phyloP scores from a whole-genome alignment of 495 filamentous ascomycete genomes.

The Talaromyces liani region DNA sequence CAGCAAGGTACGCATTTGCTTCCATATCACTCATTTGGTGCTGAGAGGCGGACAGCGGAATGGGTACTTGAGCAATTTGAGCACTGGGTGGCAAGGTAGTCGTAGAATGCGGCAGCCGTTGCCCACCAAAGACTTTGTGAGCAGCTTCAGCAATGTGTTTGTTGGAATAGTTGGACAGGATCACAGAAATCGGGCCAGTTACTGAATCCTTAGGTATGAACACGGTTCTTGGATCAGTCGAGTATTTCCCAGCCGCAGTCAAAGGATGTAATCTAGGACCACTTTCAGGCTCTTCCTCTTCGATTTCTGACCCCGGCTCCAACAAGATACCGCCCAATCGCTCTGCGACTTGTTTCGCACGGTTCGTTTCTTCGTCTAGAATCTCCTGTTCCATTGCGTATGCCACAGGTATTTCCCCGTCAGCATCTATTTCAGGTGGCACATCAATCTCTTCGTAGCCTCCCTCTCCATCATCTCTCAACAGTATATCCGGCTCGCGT shows the following conservation, averaged over 20 bases:
- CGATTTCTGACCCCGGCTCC: slow-evolving; percentile 37
- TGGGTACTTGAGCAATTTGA: slow-evolving; percentile 54
- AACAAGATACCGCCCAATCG: slow-evolving; percentile 42
- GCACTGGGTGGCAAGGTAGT: slow-evolving; percentile 43
- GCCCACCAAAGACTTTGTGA: slow-evolving; percentile 64
- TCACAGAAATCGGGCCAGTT: slow-evolving; percentile 55
- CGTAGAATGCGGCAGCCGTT: slow-evolving; percentile 63
- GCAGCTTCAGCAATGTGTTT: slow-evolving; percentile 68
- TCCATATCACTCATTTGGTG: slow-evolving; percentile 75
- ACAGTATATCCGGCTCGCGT: slow-evolving; percentile 28
- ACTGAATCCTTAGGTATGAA: slow-evolving; percentile 58
- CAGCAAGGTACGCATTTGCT: slow-evolving; percentile 73
- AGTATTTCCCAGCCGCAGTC: slow-evolving; percentile 55
- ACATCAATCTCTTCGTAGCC: slow-evolving; percentile 53
- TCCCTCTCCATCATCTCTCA: slow-evolving; percentile 54
- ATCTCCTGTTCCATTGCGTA: slow-evolving; percentile 34
- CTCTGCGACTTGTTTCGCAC: slow-evolving; percentile 37
- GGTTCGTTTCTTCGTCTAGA: slow-evolving; percentile 23
- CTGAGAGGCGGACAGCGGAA: slow-evolving; percentile 64
- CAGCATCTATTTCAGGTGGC: slow-evolving; percentile 19
- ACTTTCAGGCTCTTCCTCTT: slow-evolving; percentile 38
- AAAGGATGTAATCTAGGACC: slow-evolving; percentile 51
- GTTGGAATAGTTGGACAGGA: slow-evolving; percentile 58
- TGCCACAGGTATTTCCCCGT: slow-evolving; percentile 24
- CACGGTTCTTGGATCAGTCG: slow-evolving; percentile 63